Conservation (phyloP, 257 asterid genomes). For the Cynanchum wilfordii region DNA sequence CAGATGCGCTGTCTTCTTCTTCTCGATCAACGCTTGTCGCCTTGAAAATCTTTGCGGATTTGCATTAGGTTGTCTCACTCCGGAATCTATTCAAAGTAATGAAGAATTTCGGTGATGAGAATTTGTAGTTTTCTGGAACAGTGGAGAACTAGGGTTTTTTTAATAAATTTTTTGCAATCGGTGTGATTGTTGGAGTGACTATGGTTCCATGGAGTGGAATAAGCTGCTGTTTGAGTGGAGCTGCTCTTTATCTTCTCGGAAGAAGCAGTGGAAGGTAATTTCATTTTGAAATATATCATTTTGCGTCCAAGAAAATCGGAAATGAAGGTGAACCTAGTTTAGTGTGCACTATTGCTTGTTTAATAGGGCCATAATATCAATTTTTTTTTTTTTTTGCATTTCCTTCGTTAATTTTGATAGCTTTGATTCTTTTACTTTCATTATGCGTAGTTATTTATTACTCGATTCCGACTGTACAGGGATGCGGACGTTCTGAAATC, state of each 20-base stretch:
- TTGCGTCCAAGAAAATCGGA: no score
- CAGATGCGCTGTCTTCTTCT: constrained; percentile 22
- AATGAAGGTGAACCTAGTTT: no score
- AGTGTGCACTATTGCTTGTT: no score
- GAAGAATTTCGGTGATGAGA: background rate
- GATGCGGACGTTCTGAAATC: constrained; percentile 81
- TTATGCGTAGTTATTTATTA: background rate
- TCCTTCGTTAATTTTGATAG: background rate
- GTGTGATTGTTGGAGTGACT: constrained; percentile 7
- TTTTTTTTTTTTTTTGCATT: background rate
- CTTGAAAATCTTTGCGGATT: background rate
- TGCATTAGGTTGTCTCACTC: background rate
- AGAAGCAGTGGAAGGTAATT: constrained; percentile 88
- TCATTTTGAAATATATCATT: background rate
- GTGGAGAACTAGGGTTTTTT: constrained; percentile 4
- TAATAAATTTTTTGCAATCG: background rate
- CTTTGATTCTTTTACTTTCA: background rate
- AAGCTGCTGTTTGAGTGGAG: constrained; percentile 88
- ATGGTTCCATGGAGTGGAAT: constrained; percentile 91
- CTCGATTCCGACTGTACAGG: constrained; percentile 32
- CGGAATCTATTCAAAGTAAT: background rate
- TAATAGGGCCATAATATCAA: background rate
- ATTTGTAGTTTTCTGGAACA: background rate
- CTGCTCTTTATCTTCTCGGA: constrained; percentile 94
- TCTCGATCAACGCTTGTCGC: background rate